phyloP scores from a whole-genome alignment of 2,329 filamentous ascomycete species.

The Fusarium denticulatum region DNA sequence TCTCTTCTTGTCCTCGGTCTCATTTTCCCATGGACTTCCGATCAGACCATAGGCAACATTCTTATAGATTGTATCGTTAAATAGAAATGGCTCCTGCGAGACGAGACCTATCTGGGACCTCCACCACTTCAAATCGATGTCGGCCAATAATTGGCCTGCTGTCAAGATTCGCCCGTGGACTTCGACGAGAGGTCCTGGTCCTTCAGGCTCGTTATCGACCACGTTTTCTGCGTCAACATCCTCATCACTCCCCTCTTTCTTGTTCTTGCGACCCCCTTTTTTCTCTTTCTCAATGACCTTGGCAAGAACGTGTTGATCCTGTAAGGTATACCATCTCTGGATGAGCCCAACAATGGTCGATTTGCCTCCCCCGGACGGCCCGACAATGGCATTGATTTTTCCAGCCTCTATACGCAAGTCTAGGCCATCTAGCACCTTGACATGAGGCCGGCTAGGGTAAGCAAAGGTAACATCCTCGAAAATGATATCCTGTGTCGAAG shows the following conservation, averaged over 20 bases:
- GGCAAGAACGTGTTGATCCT: slow-evolving; percentile 62
- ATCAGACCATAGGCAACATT: slow-evolving; percentile 71
- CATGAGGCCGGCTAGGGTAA: slow-evolving; percentile 73
- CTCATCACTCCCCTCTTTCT: slow-evolving; percentile 49
- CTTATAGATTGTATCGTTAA: slow-evolving; percentile 71
- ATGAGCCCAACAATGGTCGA: slow-evolving; percentile 77
- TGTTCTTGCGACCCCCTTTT: slow-evolving; percentile 54
- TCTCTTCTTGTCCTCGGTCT: slow-evolving; percentile 64
- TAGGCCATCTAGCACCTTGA: slow-evolving; percentile 70
- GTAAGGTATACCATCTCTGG: slow-evolving; percentile 76
- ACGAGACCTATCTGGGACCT: slow-evolving; percentile 71
- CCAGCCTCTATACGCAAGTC: slow-evolving; percentile 68
- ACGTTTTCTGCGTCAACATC: slow-evolving; percentile 42
- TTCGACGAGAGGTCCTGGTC: slow-evolving; percentile 55
- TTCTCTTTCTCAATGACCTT: slow-evolving; percentile 60
- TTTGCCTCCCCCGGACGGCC: slow-evolving; percentile 77
- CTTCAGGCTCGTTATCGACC: slow-evolving; percentile 47
- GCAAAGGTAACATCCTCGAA: slow-evolving; percentile 76
- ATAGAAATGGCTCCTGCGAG: slow-evolving; percentile 74
- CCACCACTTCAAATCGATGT: slow-evolving; percentile 72
- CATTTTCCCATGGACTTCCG: slow-evolving; percentile 62
- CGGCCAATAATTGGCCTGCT: slow-evolving; percentile 62
- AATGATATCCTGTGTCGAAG: slow-evolving; percentile 52
- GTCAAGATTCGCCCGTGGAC: slow-evolving; percentile 61
- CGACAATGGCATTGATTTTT: slow-evolving; percentile 78